Evolutionary conservation across 2,329 filamentous ascomycete genomes (phyloP), one percentile per base, ranked within the genome.

Genomic region (Venturia effusa): DNA sequence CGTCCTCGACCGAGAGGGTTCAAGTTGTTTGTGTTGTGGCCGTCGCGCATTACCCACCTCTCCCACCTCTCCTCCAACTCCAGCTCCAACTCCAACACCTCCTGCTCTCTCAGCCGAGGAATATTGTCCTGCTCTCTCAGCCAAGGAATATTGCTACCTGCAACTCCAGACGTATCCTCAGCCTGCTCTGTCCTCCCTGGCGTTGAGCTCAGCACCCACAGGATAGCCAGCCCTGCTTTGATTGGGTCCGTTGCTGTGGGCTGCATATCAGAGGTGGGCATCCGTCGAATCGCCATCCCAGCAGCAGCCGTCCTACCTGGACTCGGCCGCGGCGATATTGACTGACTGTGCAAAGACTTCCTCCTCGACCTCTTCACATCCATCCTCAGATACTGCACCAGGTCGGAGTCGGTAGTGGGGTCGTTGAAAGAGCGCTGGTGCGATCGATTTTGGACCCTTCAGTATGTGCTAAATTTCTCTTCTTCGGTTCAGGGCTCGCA

Each of bases 261-360:
- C 51, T 57, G 51, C 51, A 57, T 57, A 57, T 57, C 30, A 32
- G 51, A 57, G 51, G 51, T 57, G 51, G 45, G 45, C 45, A 51
- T 51, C 51, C 51, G 15, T 57, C 27, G 34, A 57, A 34, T 32
- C 34, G 27, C 51, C 45, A 27, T 51, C 45, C 45, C 22, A 51
- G 45, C 10, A 27, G 45, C 27, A 51, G 45, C 27, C 22, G 51
- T 57, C 51, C 51, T 57, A 32, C 51, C 30, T 57, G 51, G 51
- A 57, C 51, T 57, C 51, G 51, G 51, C 51, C 51, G n/a, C 51
- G 51, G 51, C 15, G 8, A 57, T 57, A 57, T 57, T 57, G 17
- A 34, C 43, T 45, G 43, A 45, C 51, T 34, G 51, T 57, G 19
- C 6, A 17, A 40, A 41, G 41, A 15, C 22, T 41, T 62, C 5